phyloP scores from a whole-genome alignment of 139 green algal genomes.

The Nannochloris sp. region DNA sequence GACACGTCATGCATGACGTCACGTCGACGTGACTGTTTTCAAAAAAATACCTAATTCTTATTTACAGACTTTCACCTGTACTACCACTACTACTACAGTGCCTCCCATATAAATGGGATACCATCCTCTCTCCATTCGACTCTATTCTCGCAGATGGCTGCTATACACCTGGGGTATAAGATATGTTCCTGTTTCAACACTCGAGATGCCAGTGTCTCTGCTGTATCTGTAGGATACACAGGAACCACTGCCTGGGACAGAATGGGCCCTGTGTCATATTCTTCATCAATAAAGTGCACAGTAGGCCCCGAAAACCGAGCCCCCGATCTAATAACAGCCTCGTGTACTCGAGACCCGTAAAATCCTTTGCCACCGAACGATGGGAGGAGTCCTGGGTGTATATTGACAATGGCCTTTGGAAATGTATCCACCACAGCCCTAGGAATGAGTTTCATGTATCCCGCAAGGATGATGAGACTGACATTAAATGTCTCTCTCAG shows the following conservation, averaged over 20 bases:
- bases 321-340: slow-evolving; percentile 81
- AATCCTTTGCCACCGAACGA: slow-evolving; percentile 93
- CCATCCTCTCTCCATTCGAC: slow-evolving; percentile 84
- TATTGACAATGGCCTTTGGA: slow-evolving; percentile 87
- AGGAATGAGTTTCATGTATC: slow-evolving; percentile 93
- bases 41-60: too few relatives aligned
- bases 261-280: slow-evolving; percentile 93
- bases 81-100: slow-evolving; percentile 8
- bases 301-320: slow-evolving; percentile 81
- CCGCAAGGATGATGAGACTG: slow-evolving; percentile 84
- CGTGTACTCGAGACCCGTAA: slow-evolving; percentile 86
- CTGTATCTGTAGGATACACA: slow-evolving; percentile 72
- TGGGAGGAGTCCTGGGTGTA: slow-evolving; percentile 94
- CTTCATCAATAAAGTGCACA: slow-evolving; percentile 97
- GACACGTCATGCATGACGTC: too few relatives aligned
- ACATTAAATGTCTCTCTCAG: slow-evolving; percentile 15
- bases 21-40: too few relatives aligned
- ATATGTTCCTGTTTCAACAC: slow-evolving; percentile 84
- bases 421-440: slow-evolving; percentile 62
- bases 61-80: neutral
- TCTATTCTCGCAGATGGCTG: slow-evolving; percentile 78
- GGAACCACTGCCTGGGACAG: slow-evolving; percentile 82
- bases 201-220: slow-evolving; percentile 61
- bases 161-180: slow-evolving; percentile 82
- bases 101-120: slow-evolving; percentile 56